Conservation (phyloP, 2,329 filamentous ascomycete genomes). For the Cercospora zeae-maydis region DNA sequence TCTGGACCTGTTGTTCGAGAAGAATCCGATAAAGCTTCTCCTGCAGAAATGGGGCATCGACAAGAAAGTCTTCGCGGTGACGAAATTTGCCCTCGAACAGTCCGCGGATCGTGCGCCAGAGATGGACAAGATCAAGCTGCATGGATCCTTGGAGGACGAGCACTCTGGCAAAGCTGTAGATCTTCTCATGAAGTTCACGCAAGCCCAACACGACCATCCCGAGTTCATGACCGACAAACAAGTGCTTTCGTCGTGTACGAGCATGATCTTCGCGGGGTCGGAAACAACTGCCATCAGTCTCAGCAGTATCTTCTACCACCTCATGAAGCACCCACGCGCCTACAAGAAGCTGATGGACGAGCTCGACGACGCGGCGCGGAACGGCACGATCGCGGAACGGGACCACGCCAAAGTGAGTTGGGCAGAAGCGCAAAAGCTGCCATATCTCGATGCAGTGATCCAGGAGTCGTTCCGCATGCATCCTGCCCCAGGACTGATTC, state of each 20-base stretch:
- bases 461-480: conserved; percentile 76
- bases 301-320: conserved; percentile 67
- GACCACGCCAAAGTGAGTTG: conserved; percentile 62
- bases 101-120: conserved; percentile 62
- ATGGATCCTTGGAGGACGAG: conserved; percentile 37
- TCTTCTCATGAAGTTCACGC: conserved; percentile 68
- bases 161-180: conserved; percentile 49
- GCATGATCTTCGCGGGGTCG: conserved; percentile 63
- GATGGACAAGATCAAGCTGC: conserved; percentile 47
- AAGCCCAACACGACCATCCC: conserved; percentile 63
- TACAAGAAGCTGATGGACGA: conserved; percentile 58
- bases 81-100: conserved; percentile 65
- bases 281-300: conserved; percentile 78
- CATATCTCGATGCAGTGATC: conserved; percentile 73
- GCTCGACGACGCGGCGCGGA: conserved; percentile 56
- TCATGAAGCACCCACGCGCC: conserved; percentile 60
- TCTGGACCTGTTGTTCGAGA: conserved; percentile 65
- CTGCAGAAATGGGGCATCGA: conserved; percentile 64
- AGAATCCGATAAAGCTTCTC: conserved; percentile 70
- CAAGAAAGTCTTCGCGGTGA: conserved; percentile 68
- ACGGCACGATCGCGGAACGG: conserved; percentile 46
- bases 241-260: conserved; percentile 68
- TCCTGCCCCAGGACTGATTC: conserved; percentile 66
- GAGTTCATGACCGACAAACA: conserved; percentile 68
- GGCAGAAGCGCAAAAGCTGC: conserved; percentile 64